A percentile compares a stretch with the other conserved stretches of the same genome.
Conservation (phyloP, 2,329 filamentous ascomycete species). For the Phyllosticta paracitricarpa region DNA sequence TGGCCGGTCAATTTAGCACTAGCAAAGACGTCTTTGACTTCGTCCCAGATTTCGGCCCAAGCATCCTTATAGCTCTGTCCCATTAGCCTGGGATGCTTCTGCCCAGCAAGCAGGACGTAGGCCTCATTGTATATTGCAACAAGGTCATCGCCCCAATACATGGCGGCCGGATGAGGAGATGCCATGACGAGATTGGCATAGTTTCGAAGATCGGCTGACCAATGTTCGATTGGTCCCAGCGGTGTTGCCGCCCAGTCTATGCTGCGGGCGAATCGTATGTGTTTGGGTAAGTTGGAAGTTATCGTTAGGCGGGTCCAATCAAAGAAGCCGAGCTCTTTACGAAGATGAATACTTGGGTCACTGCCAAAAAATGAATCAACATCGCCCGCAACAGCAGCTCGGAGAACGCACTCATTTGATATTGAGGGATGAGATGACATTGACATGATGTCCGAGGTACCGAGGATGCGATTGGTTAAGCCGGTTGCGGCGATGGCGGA, state of each 20-base stretch:
- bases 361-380: slow-evolving; percentile 29
- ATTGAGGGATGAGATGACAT: slow-evolving; percentile 17
- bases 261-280: slow-evolving; percentile 63
- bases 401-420: slow-evolving; percentile 32
- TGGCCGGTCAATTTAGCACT: slow-evolving; percentile 60
- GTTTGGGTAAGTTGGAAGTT: slow-evolving; percentile 52
- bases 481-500: not conserved
- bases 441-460: not conserved
- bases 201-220: slow-evolving; percentile 60
- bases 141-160: slow-evolving; percentile 69
- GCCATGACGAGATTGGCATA: slow-evolving; percentile 76
- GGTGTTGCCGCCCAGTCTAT: slow-evolving; percentile 64
- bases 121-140: slow-evolving; percentile 65
- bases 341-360: slow-evolving; percentile 13
- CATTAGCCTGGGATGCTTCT: slow-evolving; percentile 70
- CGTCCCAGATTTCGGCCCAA: slow-evolving; percentile 67
- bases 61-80: slow-evolving; percentile 58
- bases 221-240: slow-evolving; percentile 65
- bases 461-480: slow-evolving; percentile 1
- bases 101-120: slow-evolving; percentile 61
- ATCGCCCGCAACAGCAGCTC: slow-evolving; percentile 29
- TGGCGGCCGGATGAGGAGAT: slow-evolving; percentile 48
- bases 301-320: slow-evolving; percentile 71
- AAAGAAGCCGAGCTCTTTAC: slow-evolving; percentile 47
- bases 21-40: slow-evolving; percentile 57